Evolutionary conservation across 2,329 filamentous ascomycete species (phyloP), one percentile per base, ranked within the genome.

Genomic region (Dothidotthia symphoricarpi): DNA sequence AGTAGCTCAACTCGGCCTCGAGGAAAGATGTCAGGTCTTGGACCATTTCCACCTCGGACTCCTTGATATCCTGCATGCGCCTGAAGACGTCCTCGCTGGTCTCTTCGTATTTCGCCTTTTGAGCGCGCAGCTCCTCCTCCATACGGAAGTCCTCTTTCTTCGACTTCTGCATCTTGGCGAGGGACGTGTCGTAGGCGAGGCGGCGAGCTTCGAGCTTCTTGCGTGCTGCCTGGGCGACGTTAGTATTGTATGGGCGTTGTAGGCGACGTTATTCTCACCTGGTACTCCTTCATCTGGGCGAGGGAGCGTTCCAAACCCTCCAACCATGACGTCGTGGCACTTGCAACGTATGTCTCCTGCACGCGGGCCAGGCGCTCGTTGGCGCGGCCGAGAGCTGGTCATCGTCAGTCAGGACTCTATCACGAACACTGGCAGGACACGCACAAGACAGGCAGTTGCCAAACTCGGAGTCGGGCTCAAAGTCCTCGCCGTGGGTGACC

Each of bases 211-310:
- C 93, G 50, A 97, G 84, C 80, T 95, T 96, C 79, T 93, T 96
- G 61, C 91, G 85, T 34, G 91, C 81, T 50, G 79, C 76, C 85
- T 85, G 40, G 42, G 42, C 32, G 3, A 5, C 7, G 14, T 53
- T 49, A 66, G 58, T 25, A 29, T 17, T 16, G 16, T 11, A 2
- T n/a, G 8, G 6, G 15, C 1, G 2, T 30, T 8, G 10, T 2
- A 7, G 17, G 13, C 12, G 24, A 7, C 16, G 24, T 11, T 11
- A 9, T 25, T 10, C 34, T 64, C 77, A 91, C 86, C 77, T 96
- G 89, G 58, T 95, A 97, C 62, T 97, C 93, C 67, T 95, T 96
- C 88, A 97, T 91, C 77, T 95, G 93, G 24, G 88, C 83, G 35
- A 95, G 69, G 16, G 86, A 94, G 51, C 89, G 77, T 66, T 97